Evolutionary conservation across 1,139 yeast species (phyloP), one percentile per base, ranked within the genome.

Genomic region (Pichia sp.): DNA sequence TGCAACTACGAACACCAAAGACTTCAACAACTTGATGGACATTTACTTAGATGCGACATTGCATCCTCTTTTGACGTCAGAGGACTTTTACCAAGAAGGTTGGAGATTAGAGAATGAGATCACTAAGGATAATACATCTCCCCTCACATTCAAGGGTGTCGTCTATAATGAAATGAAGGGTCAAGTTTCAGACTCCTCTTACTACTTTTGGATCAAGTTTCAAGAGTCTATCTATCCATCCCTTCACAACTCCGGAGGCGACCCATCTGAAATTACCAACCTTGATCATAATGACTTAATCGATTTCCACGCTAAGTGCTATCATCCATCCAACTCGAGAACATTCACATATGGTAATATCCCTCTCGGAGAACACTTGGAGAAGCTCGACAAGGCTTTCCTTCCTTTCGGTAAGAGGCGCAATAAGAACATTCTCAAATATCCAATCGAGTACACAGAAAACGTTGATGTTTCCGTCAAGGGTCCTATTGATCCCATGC

Each of bases 121-220:
- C 33, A 62, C 77, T 5, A 56, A 66, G 12, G 88, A 88, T 52
- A 62, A 64, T 8, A 44, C 51, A 0, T 68, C 84, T 14, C 82
- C 85, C 1, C 56, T 91, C 33, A 67, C 66, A 8, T 86, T 85
- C 57, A 91, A 91, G 60, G 99, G 99, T 27, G 98, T 91, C 23
- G 99, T 91, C 2, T 91, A 83, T 59, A 91, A 91, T 55, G 99
- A 91, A 62, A 91, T 91, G 99, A 91, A 93, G 59, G 99, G 99
- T 6, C 97, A 91, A 61, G 76, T 86, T 53, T 83, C 96, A 1
- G 91, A 86, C 55, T 76, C 96, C 0, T 76, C 88, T 5, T 93
- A 91, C 56, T 72, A 80, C 50, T 87, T 72, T 56, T 88, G 87
- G 73, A 84, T 81, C 49, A 75, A 79, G 47, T 91, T 79, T 62